Evolutionary conservation across 805 yeast genomes (phyloP), one percentile per base, ranked within the genome.

Genomic region (Nakazawaea laoshanensis): DNA sequence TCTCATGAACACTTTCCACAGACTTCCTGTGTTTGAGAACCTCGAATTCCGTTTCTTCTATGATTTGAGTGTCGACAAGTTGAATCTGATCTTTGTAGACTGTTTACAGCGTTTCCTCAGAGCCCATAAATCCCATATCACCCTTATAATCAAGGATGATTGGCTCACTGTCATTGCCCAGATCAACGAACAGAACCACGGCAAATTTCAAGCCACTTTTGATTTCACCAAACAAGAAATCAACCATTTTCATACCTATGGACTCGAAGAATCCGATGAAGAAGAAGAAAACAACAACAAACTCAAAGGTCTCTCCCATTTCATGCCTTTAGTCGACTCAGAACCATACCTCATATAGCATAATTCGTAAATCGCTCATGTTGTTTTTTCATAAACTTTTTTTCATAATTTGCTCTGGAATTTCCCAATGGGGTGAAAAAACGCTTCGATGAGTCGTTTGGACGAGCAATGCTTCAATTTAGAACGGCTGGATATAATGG

Each of bases 401-500:
- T n/a, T n/a, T n/a, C n/a, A n/a, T n/a, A n/a, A n/a, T n/a, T n/a
- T n/a, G n/a, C n/a, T n/a, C n/a, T n/a, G n/a, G n/a, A n/a, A n/a
- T n/a, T n/a, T n/a, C n/a, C n/a, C n/a, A n/a, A n/a, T n/a, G n/a
- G n/a, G n/a, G n/a, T n/a, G n/a, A n/a, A n/a, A n/a, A n/a, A n/a
- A 10, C 9, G 22, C 9, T 10, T 7, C 10, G 10, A 7, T 20
- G 22, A 20, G 22, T 20, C 9, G 22, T 20, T 10, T 7, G 12
- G 12, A 23, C 7, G 12, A 25, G 5, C 28, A 14, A 84, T 87
- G 95, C 65, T 85, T 13, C 62, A 77, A 3, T 86, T 65, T 52
- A 63, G 83, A 44, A 84, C 94, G 17, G 57, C 62, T 12, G 95
- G 95, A 1, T 86, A 72, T 55, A 81, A 86, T 49, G 96, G 96